These are phyloP conservation scores for Trypanosoma caninum DNA, from an alignment of 208 protist species.

Conservation along the genomic window DNA sequence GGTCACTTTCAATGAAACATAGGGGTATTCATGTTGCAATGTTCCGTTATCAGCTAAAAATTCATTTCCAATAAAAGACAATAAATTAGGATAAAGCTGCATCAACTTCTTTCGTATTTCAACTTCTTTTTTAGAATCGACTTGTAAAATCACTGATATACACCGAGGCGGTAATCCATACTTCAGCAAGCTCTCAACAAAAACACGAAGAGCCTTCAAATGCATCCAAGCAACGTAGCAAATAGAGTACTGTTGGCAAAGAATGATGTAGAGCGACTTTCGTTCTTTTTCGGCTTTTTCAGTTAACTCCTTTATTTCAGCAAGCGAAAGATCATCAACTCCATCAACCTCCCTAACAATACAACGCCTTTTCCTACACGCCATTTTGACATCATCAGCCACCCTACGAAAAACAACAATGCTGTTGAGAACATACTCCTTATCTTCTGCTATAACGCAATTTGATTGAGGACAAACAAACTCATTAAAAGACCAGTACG, in stretches of 20 bases:
- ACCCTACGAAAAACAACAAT: slow-evolving; percentile 88
- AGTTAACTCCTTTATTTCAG: slow-evolving; percentile 62
- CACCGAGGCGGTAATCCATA: slow-evolving; percentile 89
- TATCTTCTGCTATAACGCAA: slow-evolving; percentile 82
- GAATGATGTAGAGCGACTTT: slow-evolving; percentile 76
- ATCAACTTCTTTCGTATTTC: slow-evolving; percentile 73
- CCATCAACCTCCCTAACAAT: slow-evolving; percentile 75
- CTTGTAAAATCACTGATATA: slow-evolving; percentile 76
- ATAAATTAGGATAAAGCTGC: slow-evolving; percentile 71
- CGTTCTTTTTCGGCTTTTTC: slow-evolving; percentile 78
- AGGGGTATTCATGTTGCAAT: slow-evolving; percentile 83
- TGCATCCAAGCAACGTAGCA: slow-evolving; percentile 92
- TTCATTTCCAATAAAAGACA: slow-evolving; percentile 48
- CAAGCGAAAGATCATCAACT: slow-evolving; percentile 56
- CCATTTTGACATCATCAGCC: slow-evolving; percentile 74
- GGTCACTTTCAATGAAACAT: slow-evolving; percentile 79
- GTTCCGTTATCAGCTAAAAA: slow-evolving; percentile 43
- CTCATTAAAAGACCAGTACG: slow-evolving; percentile 82
- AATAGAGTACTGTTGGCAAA: slow-evolving; percentile 85
- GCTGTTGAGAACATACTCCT: slow-evolving; percentile 87
- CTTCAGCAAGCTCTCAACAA: slow-evolving; percentile 89
- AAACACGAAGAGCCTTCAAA: slow-evolving; percentile 87
- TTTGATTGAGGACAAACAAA: slow-evolving; percentile 83
- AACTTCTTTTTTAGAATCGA: slow-evolving; percentile 59
- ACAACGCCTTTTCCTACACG: slow-evolving; percentile 77